Evolutionary conservation across 208 protist species (phyloP), one percentile per base, ranked within the genome.

Genomic region (Leishmania major): DNA sequence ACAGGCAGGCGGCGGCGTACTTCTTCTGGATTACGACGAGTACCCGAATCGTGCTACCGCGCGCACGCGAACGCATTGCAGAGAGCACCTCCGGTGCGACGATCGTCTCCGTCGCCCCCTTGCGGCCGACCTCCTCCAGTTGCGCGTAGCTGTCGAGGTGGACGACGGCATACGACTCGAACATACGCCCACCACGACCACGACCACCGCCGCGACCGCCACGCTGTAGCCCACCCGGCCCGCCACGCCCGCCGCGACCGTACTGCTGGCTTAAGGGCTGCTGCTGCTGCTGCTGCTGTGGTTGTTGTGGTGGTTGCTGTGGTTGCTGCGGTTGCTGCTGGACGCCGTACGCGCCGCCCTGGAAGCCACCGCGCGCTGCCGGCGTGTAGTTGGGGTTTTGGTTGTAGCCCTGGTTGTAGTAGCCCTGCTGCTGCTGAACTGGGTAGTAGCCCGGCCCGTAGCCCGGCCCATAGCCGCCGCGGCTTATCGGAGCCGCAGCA

Each of bases 141-240:
- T 90, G 84, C 31, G 84, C 91, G 78, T 95, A 97, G 74, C 80
- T 87, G 62, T 94, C 90, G 28, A 97, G 84, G 79, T 97, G 94
- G 6, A 97, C 85, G 15, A 94, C 78, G 76, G 82, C 90, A 79
- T 80, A 91, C 11, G 80, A 84, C 71, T 93, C 85, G 37, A 78
- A 51, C 17, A 80, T 78, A 17, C 81, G 80, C 40, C 74, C 77
- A 57, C 83, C 78, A 19, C 78, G 75, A 37, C 89, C 82, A 49
- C 82, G 62, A 43, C 70, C 77, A 25, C 74, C 83, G 51, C 89
- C 86, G 57, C 82, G 62, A 76, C 77, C 59, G 17, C 82, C 82
- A 28, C 82, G 77, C 77, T 81, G 82, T 35, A 66, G 60, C 25
- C 78, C 82, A 40, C 59, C 81, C 17, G 37, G 78, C 8, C 77